phyloP scores from a whole-genome alignment of 192 early-diverging fungal species.

The Paraglomus occultum region DNA sequence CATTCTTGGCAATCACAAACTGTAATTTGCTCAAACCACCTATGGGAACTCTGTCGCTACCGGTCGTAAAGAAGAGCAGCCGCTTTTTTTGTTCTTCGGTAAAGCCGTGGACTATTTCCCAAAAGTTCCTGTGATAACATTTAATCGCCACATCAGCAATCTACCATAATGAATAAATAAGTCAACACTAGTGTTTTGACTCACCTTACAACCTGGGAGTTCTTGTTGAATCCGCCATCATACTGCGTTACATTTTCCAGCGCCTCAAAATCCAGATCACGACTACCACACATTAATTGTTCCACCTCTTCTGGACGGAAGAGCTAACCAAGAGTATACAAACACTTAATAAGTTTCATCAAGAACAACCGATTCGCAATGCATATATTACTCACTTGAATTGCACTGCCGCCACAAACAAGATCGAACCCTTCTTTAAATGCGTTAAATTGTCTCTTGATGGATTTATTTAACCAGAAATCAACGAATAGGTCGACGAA shows the following conservation, averaged over 20 bases:
- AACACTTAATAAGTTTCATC: not conserved
- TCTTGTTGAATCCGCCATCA: slow-evolving; percentile 75
- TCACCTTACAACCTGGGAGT: slow-evolving; percentile 63
- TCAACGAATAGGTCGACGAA: slow-evolving; percentile 82
- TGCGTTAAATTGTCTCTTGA: slow-evolving; percentile 69
- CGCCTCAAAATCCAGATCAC: slow-evolving; percentile 79
- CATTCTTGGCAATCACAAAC: slow-evolving; percentile 86
- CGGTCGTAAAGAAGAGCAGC: slow-evolving; percentile 88
- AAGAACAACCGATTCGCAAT: no score
- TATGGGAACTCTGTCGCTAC: slow-evolving; percentile 87
- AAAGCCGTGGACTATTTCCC: slow-evolving; percentile 83
- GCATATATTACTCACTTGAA: slow-evolving; percentile 42
- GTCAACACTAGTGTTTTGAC: not conserved
- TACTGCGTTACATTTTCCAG: slow-evolving; percentile 78
- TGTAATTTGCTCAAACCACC: slow-evolving; percentile 82
- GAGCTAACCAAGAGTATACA: slow-evolving; percentile 40
- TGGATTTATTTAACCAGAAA: slow-evolving; percentile 70
- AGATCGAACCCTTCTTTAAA: slow-evolving; percentile 80
- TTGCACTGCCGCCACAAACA: slow-evolving; percentile 63
- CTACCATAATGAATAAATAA: no score
- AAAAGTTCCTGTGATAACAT: slow-evolving; percentile 58
- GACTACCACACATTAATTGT: slow-evolving; percentile 82
- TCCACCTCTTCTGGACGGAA: slow-evolving; percentile 90
- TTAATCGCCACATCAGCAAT: no score
- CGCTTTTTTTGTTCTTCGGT: slow-evolving; percentile 80